A percentile compares a stretch with the other conserved stretches of the same genome.
Evolutionary conservation across 768 basidiomycete species (phyloP).

Genomic region (Paxillus involutus): DNA sequence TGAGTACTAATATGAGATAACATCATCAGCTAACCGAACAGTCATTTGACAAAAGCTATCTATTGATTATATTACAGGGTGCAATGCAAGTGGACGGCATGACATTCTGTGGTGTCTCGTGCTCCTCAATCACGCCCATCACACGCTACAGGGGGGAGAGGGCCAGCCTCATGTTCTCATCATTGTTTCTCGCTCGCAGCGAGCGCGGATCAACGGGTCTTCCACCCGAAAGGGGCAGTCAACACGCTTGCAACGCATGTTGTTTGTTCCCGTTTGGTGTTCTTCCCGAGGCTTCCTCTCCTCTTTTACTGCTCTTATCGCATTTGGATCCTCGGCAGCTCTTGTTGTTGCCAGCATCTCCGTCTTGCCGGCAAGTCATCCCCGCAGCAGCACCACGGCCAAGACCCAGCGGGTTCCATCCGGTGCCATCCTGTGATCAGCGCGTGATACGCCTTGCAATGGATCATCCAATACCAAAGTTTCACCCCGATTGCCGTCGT

Average conservation of each 20-base stretch:
- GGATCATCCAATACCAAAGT: background rate
- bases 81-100: too few species aligned
- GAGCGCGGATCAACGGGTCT: constrained; percentile 13
- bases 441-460: background rate
- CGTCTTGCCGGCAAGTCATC: constrained; percentile 6
- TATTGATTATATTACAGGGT: too few species aligned
- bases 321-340: constrained; percentile 6
- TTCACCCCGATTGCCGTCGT: background rate
- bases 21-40: background rate
- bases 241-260: constrained; percentile 26
- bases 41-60: background rate
- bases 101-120: background rate
- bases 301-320: background rate
- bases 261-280: background rate
- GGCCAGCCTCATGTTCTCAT: constrained; percentile 18
- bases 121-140: constrained; percentile 15
- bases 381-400: background rate
- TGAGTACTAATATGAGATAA: constrained; percentile 1
- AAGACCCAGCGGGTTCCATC: background rate
- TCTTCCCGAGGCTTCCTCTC: constrained; percentile 5
- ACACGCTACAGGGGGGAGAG: constrained; percentile 11
- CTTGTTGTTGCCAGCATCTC: background rate
- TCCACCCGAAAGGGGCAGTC: constrained; percentile 12
- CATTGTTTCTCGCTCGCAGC: background rate
- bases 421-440: background rate